Evolutionary conservation across 1,284 basidiomycete genomes (phyloP), one percentile per base, ranked within the genome.

Genomic region (Erythrobasidium hasegawianum): DNA sequence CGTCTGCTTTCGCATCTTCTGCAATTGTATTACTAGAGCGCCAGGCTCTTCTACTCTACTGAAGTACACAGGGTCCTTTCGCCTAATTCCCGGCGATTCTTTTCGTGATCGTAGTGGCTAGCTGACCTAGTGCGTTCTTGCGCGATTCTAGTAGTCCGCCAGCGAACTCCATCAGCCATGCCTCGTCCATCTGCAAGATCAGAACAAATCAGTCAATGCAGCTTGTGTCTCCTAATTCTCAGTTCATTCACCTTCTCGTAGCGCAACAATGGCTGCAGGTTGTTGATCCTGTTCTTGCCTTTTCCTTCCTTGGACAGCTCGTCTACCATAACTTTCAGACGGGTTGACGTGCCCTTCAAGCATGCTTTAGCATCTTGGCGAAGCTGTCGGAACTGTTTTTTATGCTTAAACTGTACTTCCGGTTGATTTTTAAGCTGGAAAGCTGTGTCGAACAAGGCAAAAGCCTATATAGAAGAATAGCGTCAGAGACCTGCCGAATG

Each of bases 391-490:
- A 65, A 58, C 27, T 65, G 62, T 29, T 65, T 65, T 26, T 57
- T 57, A n/a, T 40, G 20, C 38, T 65, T 65, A 24, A 65, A 65
- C n/a, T 57, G 27, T 18, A 22, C 56, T 39, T 50, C 50, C n/a
- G 3, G 20, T 2, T 16, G 29, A 27, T 41, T 39, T 22, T 65
- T 65, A 10, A 20, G 20, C 4, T 39, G 60, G 45, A 71, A 64
- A 3, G 70, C 71, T n/a, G 69, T 39, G 33, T 73, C 72, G 27
- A 73, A 64, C 0, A 73, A 64, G 3, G 57, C 61, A 53, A 71
- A 73, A 9, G 68, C 71, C 71, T 72, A 56, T 1, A 14, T n/a
- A n/a, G n/a, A n/a, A n/a, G n/a, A n/a, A n/a, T n/a, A n/a, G n/a
- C n/a, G 43, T 2, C 2, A 8, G 13, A 13, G 13, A 18, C n/a